Base-by-base conservation (phyloP, 2,329 filamentous ascomycete species). In the Venturiaceae sp. region DNA sequence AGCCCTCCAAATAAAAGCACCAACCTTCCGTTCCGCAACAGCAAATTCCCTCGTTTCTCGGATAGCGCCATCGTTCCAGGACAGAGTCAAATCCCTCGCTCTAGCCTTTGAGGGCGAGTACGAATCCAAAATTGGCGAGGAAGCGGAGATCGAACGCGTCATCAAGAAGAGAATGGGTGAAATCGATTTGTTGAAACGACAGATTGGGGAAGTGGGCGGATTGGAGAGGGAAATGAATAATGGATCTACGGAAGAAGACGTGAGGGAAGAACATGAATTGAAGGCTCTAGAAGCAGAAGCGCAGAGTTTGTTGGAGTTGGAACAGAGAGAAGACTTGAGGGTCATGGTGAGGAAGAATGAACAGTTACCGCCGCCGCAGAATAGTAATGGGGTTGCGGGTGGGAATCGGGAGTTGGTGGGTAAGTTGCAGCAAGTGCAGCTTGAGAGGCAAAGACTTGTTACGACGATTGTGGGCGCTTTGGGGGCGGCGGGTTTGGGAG, bases 71-170 rank as follows among this genome's bases (percentile, higher is more conserved):
- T 63, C 82, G 74, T 63, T 81, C 2, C 81, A 72, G 19, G 71
- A 71, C 59, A 77, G 77, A 55, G 71, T 71, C 55, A 69, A 73
- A 59, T 66, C 71, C 55, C 66, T 79, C 23, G 75, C 77, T 4
- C 62, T 66, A 21, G 72, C 73, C 58, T 90, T 90, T 66, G 89
- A 94, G 60, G 82, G 85, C 30, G 87, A 92, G 68, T 82, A 89
- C 65, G 80, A 81, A 56, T 87, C 91, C 63, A 90, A 89, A 67
- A 83, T 90, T 56, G 69, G 69, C 3, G 77, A 80, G 60, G 66
- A 72, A 0, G 66, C 69, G 9, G 77, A 80, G 61, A 75, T 75
- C 1, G 73, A 77, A 58, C 72, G 75, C 3, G 74, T 79, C 1
- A 71, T 75, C 23, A 71, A 71, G 61, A 86, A 85, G 63, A 85